Percentiles rank a stretch among this genome's conserved stretches.
Evolutionary conservation across 495 filamentous ascomycete genomes (phyloP).

Genomic region (Letharia columbiana): DNA sequence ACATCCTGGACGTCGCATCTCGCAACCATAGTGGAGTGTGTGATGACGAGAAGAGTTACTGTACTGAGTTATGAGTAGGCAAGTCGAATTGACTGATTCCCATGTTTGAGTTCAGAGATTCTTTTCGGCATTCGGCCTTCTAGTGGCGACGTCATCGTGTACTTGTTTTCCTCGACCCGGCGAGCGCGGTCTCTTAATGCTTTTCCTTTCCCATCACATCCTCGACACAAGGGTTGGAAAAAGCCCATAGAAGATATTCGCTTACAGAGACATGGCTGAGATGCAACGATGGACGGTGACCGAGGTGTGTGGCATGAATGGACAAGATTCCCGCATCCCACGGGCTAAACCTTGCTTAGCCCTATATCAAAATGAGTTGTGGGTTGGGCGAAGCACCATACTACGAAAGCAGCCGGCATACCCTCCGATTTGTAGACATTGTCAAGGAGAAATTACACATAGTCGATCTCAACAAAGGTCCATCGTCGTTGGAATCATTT

Average conservation of each 20-base stretch:
- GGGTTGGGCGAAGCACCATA: constrained; percentile 76
- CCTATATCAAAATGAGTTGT: constrained; percentile 67
- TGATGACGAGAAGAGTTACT: neutral
- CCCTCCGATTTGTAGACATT: constrained; percentile 85
- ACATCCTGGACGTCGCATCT: neutral
- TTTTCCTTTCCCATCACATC: neutral
- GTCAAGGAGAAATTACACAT: constrained; percentile 66
- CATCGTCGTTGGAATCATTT: constrained; percentile 53
- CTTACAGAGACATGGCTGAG: constrained; percentile 11
- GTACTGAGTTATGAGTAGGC: neutral
- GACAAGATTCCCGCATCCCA: neutral
- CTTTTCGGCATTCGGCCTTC: neutral
- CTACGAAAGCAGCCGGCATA: constrained; percentile 58
- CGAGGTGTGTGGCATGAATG: constrained; percentile 11
- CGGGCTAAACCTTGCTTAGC: constrained; percentile 34
- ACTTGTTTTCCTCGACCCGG: neutral
- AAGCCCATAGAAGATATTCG: neutral
- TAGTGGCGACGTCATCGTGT: neutral
- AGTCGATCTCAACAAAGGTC: constrained; percentile 58
- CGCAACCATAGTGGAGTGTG: neutral
- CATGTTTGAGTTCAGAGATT: neutral
- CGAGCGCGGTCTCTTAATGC: neutral
- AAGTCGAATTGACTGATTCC: neutral
- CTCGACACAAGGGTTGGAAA: neutral
- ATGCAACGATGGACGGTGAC: constrained; percentile 20